Evolutionary conservation across 352 stramenopile genomes (phyloP).

Genomic region (Globisporangium apiculatum): DNA sequence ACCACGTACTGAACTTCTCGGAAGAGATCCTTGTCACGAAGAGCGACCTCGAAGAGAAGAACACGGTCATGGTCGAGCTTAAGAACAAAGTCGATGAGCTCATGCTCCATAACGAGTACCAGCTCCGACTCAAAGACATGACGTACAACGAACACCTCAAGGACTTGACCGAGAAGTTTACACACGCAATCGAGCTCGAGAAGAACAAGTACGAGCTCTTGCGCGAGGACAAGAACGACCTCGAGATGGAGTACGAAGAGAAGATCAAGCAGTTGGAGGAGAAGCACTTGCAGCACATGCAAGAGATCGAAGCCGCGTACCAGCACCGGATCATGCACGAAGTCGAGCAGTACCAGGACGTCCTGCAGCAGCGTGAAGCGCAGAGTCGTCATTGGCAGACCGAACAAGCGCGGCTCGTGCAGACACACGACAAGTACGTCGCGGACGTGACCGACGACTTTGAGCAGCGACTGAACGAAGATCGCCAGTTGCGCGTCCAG

Average conservation of each 20-base stretch:
- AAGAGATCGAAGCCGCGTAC: constrained; percentile 87
- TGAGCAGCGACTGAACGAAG: constrained; percentile 83
- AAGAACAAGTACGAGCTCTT: constrained; percentile 90
- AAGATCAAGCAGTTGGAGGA: constrained; percentile 90
- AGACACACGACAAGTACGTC: constrained; percentile 78
- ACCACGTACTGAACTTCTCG: constrained; percentile 33
- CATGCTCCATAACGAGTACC: constrained; percentile 93
- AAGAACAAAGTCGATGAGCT: constrained; percentile 94
- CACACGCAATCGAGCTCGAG: constrained; percentile 89
- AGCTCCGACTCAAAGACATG: constrained; percentile 93
- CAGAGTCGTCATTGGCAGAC: constrained; percentile 69
- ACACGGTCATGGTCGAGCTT: constrained; percentile 87
- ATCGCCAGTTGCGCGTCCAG: constrained; percentile 68
- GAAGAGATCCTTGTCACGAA: constrained; percentile 87
- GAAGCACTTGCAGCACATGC: constrained; percentile 86
- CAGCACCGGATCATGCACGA: constrained; percentile 92
- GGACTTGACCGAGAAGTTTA: constrained; percentile 91
- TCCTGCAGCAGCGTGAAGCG: constrained; percentile 78
- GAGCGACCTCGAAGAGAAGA: constrained; percentile 91
- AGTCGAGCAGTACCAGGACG: constrained; percentile 88
- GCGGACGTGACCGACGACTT: constrained; percentile 90
- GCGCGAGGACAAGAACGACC: constrained; percentile 88
- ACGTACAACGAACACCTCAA: constrained; percentile 94
- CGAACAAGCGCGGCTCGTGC: constrained; percentile 54
- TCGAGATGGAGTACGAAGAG: constrained; percentile 90